A percentile compares a stretch with the other conserved stretches of the same genome.
phyloP scores from a whole-genome alignment of 2,329 filamentous ascomycete species.

The Exophiala lecanii-corni region DNA sequence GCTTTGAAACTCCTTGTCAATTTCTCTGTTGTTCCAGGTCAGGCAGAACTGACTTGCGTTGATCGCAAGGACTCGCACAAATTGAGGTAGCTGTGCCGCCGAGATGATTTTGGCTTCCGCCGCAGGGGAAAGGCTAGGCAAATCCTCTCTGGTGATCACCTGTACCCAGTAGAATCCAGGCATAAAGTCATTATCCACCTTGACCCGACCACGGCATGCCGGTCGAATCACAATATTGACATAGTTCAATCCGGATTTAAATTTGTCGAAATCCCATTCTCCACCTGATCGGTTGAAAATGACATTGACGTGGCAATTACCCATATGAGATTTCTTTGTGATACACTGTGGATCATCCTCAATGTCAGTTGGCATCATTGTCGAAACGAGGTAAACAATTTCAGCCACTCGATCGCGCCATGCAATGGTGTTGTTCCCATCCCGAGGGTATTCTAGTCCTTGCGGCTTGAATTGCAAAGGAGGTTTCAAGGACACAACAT shows the following conservation, averaged over 20 bases:
- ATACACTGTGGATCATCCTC: slow-evolving; percentile 70
- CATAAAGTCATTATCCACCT: slow-evolving; percentile 29
- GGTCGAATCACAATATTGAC: slow-evolving; percentile 96
- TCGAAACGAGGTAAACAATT: slow-evolving; percentile 91
- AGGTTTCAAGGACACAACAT: slow-evolving; percentile 71
- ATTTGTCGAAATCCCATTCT: slow-evolving; percentile 83
- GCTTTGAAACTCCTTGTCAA: slow-evolving; percentile 75
- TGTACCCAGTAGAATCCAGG: slow-evolving; percentile 77
- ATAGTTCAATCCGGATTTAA: slow-evolving; percentile 92
- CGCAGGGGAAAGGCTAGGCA: slow-evolving; percentile 87
- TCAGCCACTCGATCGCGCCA: slow-evolving; percentile 95
- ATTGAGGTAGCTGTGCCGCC: slow-evolving; percentile 72
- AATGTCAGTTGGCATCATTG: slow-evolving; percentile 90
- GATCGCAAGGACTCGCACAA: slow-evolving; percentile 81
- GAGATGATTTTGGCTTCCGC: slow-evolving; percentile 86
- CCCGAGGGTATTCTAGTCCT: slow-evolving; percentile 75
- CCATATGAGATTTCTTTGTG: slow-evolving; percentile 89
- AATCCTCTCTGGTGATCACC: slow-evolving; percentile 79
- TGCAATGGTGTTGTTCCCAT: slow-evolving; percentile 84
- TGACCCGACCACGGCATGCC: slow-evolving; percentile 47
- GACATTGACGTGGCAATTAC: slow-evolving; percentile 97
- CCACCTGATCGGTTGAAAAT: slow-evolving; percentile 96
- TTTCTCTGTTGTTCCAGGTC: slow-evolving; percentile 64
- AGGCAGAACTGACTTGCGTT: slow-evolving; percentile 91
- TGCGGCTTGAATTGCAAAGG: slow-evolving; percentile 83